Conservation (phyloP, 2,329 filamentous ascomycete genomes). For the Harringtonia lauricola region DNA sequence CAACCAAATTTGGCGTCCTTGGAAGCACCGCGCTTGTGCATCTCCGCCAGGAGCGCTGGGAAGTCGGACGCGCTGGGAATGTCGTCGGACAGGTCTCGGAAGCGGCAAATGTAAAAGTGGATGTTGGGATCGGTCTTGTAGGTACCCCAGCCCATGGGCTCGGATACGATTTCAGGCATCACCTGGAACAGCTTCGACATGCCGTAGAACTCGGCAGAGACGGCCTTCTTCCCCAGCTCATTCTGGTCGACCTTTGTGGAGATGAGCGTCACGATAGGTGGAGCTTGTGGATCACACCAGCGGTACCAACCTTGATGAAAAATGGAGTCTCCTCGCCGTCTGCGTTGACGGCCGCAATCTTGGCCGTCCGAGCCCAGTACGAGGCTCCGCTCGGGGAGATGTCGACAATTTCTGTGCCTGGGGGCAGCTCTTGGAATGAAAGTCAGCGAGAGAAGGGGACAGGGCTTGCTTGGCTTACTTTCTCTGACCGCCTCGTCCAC, state of each 20-base stretch:
- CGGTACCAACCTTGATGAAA: constrained; percentile 20
- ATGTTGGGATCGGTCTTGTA: constrained; percentile 17
- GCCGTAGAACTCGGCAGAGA: constrained; percentile 28
- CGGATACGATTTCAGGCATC: constrained; percentile 22
- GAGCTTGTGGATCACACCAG: too few relatives aligned
- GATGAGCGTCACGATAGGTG: constrained; percentile 4
- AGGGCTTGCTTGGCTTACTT: neutral
- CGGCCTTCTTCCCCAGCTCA: constrained; percentile 14
- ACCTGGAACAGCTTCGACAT: constrained; percentile 22
- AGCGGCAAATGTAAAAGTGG: constrained; percentile 19
- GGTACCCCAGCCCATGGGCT: constrained; percentile 22
- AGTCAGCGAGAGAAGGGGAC: neutral
- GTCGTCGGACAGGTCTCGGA: neutral
- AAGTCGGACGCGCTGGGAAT: constrained; percentile 6
- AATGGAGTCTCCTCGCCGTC: constrained; percentile 15
- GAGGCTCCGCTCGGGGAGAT: constrained; percentile 10
- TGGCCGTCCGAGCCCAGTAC: constrained; percentile 19
- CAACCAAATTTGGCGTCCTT: constrained; percentile 3
- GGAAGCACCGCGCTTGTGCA: constrained; percentile 12
- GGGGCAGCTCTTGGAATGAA: constrained; percentile 10
- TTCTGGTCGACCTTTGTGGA: constrained; percentile 16
- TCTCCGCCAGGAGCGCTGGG: constrained; percentile 7
- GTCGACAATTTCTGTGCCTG: constrained; percentile 1
- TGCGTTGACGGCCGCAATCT: constrained; percentile 16
- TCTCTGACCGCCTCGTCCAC: constrained; percentile 10